Conservation (phyloP, 2,329 filamentous ascomycete species). For the Pestalotiopsis sp. region DNA sequence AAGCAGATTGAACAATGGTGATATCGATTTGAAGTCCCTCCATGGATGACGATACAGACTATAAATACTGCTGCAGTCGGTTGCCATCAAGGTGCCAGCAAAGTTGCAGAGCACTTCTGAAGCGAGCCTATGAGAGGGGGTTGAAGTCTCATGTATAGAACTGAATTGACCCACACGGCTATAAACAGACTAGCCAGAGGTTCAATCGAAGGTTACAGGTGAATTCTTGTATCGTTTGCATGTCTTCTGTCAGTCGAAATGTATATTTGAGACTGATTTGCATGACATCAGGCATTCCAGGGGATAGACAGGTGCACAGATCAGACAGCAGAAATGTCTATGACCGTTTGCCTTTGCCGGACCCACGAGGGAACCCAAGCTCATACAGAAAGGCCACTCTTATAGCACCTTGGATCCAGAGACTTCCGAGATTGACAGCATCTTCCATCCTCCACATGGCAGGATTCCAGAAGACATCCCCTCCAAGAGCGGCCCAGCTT, state of each 20-base stretch:
- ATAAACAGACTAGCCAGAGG: not conserved
- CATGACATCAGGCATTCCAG: not conserved
- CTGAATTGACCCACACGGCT: not conserved
- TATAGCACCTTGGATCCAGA: constrained; percentile 2
- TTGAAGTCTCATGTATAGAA: not conserved
- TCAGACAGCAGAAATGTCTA: not conserved
- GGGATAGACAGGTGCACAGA: not conserved
- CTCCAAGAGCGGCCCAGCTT: not conserved
- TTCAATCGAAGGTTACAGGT: not conserved
- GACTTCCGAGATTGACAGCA: constrained; percentile 6
- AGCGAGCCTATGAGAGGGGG: too few relatives aligned
- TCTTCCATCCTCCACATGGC: constrained; percentile 2
- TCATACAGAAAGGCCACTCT: constrained; percentile 7
- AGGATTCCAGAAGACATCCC: constrained; percentile 10
- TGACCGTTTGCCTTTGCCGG: not conserved
- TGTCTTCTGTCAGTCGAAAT: not conserved
- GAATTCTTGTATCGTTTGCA: not conserved
- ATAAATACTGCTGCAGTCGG: not conserved
- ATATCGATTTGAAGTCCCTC: too few relatives aligned
- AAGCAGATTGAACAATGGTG: not conserved
- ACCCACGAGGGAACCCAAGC: not conserved
- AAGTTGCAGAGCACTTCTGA: not conserved
- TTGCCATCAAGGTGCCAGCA: not conserved
- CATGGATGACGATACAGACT: too few relatives aligned
- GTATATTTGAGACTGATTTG: not conserved